Percentiles rank a stretch among this genome's conserved stretches.
Evolutionary conservation across 805 yeast species (phyloP).

Genomic region (Cyberlindnera galapagoensis): DNA sequence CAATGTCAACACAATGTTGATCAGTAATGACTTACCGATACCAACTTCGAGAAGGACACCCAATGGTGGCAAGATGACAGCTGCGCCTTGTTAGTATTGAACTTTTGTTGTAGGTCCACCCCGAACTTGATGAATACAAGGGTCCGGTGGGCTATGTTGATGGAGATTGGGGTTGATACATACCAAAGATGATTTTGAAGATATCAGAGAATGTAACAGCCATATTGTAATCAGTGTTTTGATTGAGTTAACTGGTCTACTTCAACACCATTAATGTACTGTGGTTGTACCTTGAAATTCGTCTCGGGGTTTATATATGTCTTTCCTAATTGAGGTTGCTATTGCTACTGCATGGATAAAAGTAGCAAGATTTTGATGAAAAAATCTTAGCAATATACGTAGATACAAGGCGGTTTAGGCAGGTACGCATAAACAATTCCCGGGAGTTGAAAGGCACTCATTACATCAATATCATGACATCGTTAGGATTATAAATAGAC

Average conservation of each 20-base stretch:
- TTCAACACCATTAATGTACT: not conserved
- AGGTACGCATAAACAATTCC: no score
- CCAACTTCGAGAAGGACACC: conserved; percentile 54
- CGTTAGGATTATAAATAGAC: no score
- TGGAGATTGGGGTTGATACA: conserved; percentile 1
- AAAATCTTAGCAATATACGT: not conserved
- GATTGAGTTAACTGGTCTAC: not conserved
- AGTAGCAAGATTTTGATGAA: not conserved
- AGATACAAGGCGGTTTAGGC: no score
- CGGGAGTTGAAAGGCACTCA: no score
- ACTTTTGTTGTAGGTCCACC: no score
- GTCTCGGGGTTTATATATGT: not conserved
- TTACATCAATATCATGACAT: no score
- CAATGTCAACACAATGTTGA: conserved; percentile 53
- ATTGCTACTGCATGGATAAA: no score
- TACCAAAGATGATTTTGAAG: conserved; percentile 34
- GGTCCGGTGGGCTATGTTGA: not conserved
- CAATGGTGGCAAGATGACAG: conserved; percentile 48
- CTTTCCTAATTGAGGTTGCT: not conserved
- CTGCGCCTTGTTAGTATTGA: conserved; percentile 19
- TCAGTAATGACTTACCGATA: conserved; percentile 27
- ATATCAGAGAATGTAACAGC: conserved; percentile 44
- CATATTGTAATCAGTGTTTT: conserved; percentile 26
- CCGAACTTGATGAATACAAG: no score
- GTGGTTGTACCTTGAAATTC: not conserved